A percentile compares a stretch with the other conserved stretches of the same genome.
Evolutionary conservation across 2,329 filamentous ascomycete genomes (phyloP).

Genomic region (Nigrograna mackinnonii): DNA sequence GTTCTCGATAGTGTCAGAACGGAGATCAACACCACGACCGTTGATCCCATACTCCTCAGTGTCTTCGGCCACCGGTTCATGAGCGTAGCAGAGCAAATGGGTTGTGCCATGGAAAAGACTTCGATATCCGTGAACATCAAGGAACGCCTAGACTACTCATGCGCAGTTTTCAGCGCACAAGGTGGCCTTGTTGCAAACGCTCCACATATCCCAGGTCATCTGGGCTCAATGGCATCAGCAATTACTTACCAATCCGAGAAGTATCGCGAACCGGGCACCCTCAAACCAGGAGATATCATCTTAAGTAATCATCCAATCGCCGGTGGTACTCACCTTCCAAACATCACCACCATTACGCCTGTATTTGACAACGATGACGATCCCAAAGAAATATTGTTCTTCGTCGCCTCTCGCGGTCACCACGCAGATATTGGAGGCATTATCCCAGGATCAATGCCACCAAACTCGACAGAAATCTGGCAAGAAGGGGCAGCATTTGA

Average conservation of each 20-base stretch:
- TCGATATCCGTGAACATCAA: neutral
- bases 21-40: too few relatives aligned
- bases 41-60: constrained; percentile 12
- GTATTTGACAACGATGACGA: neutral
- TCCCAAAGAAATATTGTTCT: neutral
- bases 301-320: neutral
- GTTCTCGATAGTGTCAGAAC: too few relatives aligned
- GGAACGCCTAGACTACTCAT: neutral
- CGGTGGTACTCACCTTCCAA: neutral
- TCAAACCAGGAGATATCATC: neutral
- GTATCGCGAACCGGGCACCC: neutral
- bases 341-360: neutral
- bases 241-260: constrained; percentile 1
- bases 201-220: constrained; percentile 1
- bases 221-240: neutral
- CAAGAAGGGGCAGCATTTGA: neutral
- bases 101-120: neutral
- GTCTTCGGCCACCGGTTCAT: constrained; percentile 6
- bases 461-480: neutral
- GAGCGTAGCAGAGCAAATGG: constrained; percentile 1
- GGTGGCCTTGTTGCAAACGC: neutral
- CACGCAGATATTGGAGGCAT: neutral
- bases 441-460: neutral
- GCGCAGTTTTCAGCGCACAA: neutral
- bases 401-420: neutral